phyloP scores from a whole-genome alignment of 2,329 filamentous ascomycete species.

The Triangularia verruculosa region DNA sequence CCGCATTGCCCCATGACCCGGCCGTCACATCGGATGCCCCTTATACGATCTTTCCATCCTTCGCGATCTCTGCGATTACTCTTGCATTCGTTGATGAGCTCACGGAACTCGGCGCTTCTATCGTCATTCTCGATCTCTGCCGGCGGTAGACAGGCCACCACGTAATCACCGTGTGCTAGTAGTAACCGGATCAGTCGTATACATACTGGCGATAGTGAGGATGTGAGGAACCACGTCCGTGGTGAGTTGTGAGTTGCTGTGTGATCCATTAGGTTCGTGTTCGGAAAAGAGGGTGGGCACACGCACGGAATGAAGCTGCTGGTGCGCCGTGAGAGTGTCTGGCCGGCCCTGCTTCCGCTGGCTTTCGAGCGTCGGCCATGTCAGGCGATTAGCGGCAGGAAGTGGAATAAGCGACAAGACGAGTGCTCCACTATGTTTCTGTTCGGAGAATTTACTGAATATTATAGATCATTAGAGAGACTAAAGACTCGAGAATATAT shows the following conservation, averaged over 20 bases:
- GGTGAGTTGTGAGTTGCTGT: conserved; percentile 68
- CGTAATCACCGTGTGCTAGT: conserved; percentile 87
- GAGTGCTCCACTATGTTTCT: neutral
- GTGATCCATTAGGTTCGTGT: conserved; percentile 35
- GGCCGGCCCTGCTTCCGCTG: conserved; percentile 40
- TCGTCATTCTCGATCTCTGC: conserved; percentile 74
- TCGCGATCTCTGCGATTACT: conserved; percentile 62
- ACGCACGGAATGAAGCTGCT: conserved; percentile 53
- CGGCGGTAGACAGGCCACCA: conserved; percentile 78
- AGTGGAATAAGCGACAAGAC: conserved; percentile 1
- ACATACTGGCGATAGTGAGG: conserved; percentile 78
- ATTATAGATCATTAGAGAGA: neutral
- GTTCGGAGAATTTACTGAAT: neutral
- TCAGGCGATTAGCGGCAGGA: conserved; percentile 15
- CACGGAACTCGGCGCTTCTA: conserved; percentile 74
- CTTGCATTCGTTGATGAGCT: conserved; percentile 70
- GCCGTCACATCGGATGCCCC: conserved; percentile 62
- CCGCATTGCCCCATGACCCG: conserved; percentile 69
- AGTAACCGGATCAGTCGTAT: conserved; percentile 78
- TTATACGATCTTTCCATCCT: conserved; percentile 77
- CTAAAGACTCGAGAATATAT: neutral
- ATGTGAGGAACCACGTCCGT: conserved; percentile 89
- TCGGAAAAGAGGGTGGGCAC: conserved; percentile 24
- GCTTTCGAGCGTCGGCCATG: conserved; percentile 39
- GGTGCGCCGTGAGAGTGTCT: conserved; percentile 43